These are phyloP conservation scores for Blastobotrys arbuscula DNA, from an alignment of 1,139 yeast genomes.

Conservation along the genomic window DNA sequence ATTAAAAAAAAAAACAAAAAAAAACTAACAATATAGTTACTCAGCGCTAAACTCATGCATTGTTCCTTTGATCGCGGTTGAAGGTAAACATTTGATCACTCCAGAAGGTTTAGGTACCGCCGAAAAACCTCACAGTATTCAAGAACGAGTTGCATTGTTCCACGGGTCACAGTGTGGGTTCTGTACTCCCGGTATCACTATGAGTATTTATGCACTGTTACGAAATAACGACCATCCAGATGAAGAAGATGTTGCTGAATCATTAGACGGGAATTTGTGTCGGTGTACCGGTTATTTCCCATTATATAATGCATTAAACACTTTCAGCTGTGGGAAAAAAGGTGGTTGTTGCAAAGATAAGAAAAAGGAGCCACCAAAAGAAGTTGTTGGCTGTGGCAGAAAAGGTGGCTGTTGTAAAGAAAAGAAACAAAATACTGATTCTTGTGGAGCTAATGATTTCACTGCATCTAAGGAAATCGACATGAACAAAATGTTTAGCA, in stretches of 20 bases:
- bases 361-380: slow-evolving; percentile 11
- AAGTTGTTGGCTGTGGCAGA: slow-evolving; percentile 12
- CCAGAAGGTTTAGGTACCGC: slow-evolving; percentile 42
- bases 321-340: slow-evolving; percentile 32
- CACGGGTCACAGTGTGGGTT: slow-evolving; percentile 49
- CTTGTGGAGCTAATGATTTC: slow-evolving; percentile 18
- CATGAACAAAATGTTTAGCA: slow-evolving; percentile 15
- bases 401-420: slow-evolving; percentile 6
- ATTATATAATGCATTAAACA: slow-evolving; percentile 41
- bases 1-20: slow-evolving; percentile 2
- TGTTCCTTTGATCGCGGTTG: slow-evolving; percentile 40
- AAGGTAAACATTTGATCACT: slow-evolving; percentile 42
- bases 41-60: slow-evolving; percentile 43
- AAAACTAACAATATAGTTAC: slow-evolving; percentile 22
- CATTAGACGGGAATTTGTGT: slow-evolving; percentile 43
- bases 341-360: slow-evolving; percentile 27
- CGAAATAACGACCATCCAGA: slow-evolving; percentile 38
- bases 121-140: slow-evolving; percentile 41
- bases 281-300: slow-evolving; percentile 47
- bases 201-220: slow-evolving; percentile 41
- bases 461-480: slow-evolving; percentile 12
- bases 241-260: slow-evolving; percentile 38
- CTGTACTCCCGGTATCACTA: slow-evolving; percentile 47
- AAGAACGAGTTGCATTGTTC: slow-evolving; percentile 42
- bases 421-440: slow-evolving; percentile 2